Percentiles rank a stretch among this genome's conserved stretches.
Evolutionary conservation across 352 stramenopile genomes (phyloP).

Genomic region (Phytophthora rubi): DNA sequence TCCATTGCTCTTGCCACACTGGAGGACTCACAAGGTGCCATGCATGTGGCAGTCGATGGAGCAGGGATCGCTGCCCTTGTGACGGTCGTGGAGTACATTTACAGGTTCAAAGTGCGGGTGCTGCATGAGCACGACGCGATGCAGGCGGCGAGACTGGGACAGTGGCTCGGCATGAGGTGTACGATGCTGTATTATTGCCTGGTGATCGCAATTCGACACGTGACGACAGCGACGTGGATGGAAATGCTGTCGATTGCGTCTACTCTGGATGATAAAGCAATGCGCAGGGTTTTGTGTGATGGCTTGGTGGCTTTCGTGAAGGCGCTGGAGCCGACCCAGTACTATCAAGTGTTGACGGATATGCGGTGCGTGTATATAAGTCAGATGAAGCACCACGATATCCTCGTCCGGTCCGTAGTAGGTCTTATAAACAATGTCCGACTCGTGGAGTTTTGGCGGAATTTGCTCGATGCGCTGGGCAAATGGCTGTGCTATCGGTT

Average conservation of each 20-base stretch:
- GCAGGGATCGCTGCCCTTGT: constrained; percentile 50
- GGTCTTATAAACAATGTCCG: constrained; percentile 53
- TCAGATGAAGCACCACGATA: constrained; percentile 32
- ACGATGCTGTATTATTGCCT: constrained; percentile 56
- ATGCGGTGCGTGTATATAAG: constrained; percentile 23
- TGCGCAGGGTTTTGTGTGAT: constrained; percentile 34
- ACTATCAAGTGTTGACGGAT: constrained; percentile 26
- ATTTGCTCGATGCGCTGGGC: constrained; percentile 41
- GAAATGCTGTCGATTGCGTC: constrained; percentile 40
- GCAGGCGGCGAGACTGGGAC: constrained; percentile 48
- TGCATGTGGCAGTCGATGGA: constrained; percentile 54
- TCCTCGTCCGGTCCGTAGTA: constrained; percentile 44
- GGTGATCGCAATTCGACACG: constrained; percentile 31
- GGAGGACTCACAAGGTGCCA: neutral
- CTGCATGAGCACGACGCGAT: constrained; percentile 39
- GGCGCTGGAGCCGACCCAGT: constrained; percentile 23
- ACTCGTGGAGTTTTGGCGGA: constrained; percentile 56
- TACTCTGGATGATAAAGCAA: constrained; percentile 22
- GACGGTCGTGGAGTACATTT: constrained; percentile 65
- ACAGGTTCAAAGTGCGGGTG: constrained; percentile 47
- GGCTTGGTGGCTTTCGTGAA: constrained; percentile 38
- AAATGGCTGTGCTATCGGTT: constrained; percentile 33
- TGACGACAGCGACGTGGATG: constrained; percentile 57
- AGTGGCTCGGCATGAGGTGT: constrained; percentile 49
- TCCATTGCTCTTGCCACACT: neutral